phyloP scores from a whole-genome alignment of 495 filamentous ascomycete genomes.

The Usnea hakonensis region DNA sequence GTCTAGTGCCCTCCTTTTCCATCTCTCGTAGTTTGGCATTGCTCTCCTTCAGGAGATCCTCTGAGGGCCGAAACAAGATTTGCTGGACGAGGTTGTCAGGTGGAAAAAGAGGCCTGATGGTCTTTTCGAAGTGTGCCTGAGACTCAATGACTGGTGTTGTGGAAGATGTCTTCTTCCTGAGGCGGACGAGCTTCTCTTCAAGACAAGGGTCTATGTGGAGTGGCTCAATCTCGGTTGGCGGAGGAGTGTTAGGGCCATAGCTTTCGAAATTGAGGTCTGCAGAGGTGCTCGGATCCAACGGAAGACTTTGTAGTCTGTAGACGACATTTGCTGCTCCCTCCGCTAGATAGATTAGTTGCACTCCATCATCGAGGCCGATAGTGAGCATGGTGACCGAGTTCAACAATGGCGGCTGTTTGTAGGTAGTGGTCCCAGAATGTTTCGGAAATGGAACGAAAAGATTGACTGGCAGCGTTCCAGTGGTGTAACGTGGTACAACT shows the following conservation, averaged over 20 bases:
- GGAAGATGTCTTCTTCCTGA: conserved; percentile 55
- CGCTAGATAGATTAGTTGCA: conserved; percentile 43
- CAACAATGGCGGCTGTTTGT: background rate
- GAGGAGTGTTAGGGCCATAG: conserved; percentile 24
- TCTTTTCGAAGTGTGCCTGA: conserved; percentile 48
- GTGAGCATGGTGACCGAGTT: background rate
- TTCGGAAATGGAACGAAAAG: background rate
- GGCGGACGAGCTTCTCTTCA: conserved; percentile 51
- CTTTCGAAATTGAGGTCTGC: conserved; percentile 11
- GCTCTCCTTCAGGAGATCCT: conserved; percentile 37
- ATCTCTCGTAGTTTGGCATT: conserved; percentile 43
- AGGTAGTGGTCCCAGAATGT: background rate
- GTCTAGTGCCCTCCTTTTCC: conserved; percentile 30
- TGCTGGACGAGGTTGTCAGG: conserved; percentile 53
- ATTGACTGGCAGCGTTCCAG: background rate
- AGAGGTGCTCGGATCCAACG: conserved; percentile 10
- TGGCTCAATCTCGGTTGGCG: conserved; percentile 24
- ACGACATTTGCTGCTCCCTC: conserved; percentile 70
- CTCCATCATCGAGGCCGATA: conserved; percentile 4
- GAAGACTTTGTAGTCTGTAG: conserved; percentile 46
- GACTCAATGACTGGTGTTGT: conserved; percentile 49
- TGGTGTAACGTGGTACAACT: background rate
- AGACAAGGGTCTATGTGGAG: conserved; percentile 17
- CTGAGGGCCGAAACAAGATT: conserved; percentile 45
- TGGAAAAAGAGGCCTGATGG: conserved; percentile 51